These are phyloP conservation scores for Starmerella stigmatis DNA, from an alignment of 805 yeast genomes.

Conservation along the genomic window DNA sequence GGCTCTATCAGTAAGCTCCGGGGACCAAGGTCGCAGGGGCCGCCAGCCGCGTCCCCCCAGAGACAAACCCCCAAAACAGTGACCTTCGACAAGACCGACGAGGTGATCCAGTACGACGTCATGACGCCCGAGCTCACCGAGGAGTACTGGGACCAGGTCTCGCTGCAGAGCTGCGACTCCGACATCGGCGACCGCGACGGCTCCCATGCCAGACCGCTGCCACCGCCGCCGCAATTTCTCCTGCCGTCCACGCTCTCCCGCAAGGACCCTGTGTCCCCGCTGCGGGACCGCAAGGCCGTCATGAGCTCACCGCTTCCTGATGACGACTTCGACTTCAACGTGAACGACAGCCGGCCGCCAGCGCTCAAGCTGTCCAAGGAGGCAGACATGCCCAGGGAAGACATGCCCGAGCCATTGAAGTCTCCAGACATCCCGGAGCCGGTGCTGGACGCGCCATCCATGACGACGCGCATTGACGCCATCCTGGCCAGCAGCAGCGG, in stretches of 20 bases:
- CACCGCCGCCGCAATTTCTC: constrained; percentile 11
- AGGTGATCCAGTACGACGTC: constrained; percentile 24
- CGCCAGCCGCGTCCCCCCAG: constrained; percentile 13
- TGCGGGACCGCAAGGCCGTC: neutral
- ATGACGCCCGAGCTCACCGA: constrained; percentile 23
- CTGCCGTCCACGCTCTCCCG: neutral
- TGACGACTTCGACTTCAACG: constrained; percentile 15
- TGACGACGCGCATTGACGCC: constrained; percentile 22
- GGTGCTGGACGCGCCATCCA: constrained; percentile 15
- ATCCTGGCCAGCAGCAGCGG: constrained; percentile 19
- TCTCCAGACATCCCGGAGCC: constrained; percentile 8
- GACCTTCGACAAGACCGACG: constrained; percentile 26
- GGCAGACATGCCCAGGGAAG: too few relatives aligned
- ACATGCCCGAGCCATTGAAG: constrained; percentile 13
- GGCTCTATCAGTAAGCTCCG: constrained; percentile 22
- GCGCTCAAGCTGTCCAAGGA: neutral
- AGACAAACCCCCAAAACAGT: constrained; percentile 21
- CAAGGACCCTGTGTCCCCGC: neutral
- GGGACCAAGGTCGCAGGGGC: constrained; percentile 22
- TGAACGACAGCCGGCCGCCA: neutral
- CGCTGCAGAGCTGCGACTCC: constrained; percentile 18
- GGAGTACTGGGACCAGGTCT: constrained; percentile 18
- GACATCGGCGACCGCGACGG: constrained; percentile 4
- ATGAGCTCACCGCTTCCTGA: neutral
- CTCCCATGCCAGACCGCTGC: constrained; percentile 13